Evolutionary conservation across 768 basidiomycete species (phyloP), one percentile per base, ranked within the genome.

Genomic region (Tubosaeta sp.): DNA sequence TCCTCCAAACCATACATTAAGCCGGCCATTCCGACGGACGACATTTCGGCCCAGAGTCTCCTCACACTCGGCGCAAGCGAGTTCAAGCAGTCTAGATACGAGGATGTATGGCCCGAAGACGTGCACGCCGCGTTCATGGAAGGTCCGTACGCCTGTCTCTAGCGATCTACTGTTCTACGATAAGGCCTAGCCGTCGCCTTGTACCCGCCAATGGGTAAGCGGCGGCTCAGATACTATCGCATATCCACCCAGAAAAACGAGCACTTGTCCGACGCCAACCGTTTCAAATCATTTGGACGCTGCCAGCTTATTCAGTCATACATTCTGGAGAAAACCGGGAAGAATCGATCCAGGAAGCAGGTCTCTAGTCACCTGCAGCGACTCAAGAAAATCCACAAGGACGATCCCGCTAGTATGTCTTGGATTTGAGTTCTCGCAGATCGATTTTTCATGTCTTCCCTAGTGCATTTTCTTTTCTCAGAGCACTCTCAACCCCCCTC

Each of bases 291-390:
- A 19, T 71, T 74, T 50, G 71, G 71, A 46, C 71, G 71, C 17
- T 72, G 73, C 55, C 71, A 72, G 54, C 64, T 72, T 19, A 74
- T 72, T 32, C 71, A 74, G 29, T 69, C 70, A 1, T 72, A 74
- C 42, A 63, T 72, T 31, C 51, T 70, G 22, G 67, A 73, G 43
- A 72, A 70, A 53, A 72, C 71, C 13, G 71, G 71, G 13, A 72
- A 65, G 54, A 70, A 61, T 52, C 69, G 71, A 14, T 71, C 72
- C 34, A 60, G 71, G 51, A 72, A 72, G 56, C 71, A 72, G 51
- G 72, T 72, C 31, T 73, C 71, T 25, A 72, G 71, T 53, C 73
- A 74, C 35, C 63, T 72, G 43, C 71, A 72, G 56, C 58, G 73
- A 45, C 47, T 72, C 13, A 71, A 74, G 48, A 73, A 67, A 33